Percentiles rank a stretch among this genome's conserved stretches.
phyloP scores from a whole-genome alignment of 1,284 basidiomycete genomes.

The Leccinum huronense region DNA sequence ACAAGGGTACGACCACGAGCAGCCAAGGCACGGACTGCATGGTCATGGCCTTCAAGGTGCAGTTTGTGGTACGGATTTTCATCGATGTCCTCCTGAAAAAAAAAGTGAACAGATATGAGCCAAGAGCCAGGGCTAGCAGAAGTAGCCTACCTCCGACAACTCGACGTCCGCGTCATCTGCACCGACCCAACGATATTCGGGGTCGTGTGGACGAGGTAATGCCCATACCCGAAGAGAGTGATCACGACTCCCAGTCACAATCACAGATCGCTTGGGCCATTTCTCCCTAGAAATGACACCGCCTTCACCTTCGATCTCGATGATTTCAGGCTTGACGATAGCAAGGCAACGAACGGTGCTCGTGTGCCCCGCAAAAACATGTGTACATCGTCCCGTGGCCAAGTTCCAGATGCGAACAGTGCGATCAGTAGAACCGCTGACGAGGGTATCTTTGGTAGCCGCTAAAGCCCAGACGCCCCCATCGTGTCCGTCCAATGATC shows the following conservation, averaged over 20 bases:
- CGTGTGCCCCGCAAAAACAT: conserved; percentile 91
- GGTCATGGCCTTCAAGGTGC: conserved; percentile 83
- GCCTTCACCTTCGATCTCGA: conserved; percentile 63
- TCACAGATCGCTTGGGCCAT: conserved; percentile 83
- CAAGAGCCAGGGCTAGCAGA: background rate
- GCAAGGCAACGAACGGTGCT: conserved; percentile 89
- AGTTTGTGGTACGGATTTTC: conserved; percentile 90
- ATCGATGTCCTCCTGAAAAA: conserved; percentile 61
- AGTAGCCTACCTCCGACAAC: conserved; percentile 59
- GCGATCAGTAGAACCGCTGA: conserved; percentile 91
- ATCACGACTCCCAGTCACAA: conserved; percentile 93
- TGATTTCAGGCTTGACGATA: conserved; percentile 85
- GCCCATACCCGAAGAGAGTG: conserved; percentile 90
- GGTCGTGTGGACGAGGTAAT: conserved; percentile 75
- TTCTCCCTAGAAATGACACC: conserved; percentile 63
- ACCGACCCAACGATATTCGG: conserved; percentile 70
- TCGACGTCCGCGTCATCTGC: conserved; percentile 68
- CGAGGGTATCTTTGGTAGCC: conserved; percentile 80
- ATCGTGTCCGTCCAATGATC: conserved; percentile 83
- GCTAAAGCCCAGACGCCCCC: conserved; percentile 96
- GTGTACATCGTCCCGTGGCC: conserved; percentile 74
- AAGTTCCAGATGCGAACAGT: conserved; percentile 95
- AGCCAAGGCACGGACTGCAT: conserved; percentile 90
- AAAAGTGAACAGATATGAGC: conserved; percentile 15
- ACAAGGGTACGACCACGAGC: conserved; percentile 86